Conservation (phyloP, 257 asterid species). For the Ligustrum vulgare region DNA sequence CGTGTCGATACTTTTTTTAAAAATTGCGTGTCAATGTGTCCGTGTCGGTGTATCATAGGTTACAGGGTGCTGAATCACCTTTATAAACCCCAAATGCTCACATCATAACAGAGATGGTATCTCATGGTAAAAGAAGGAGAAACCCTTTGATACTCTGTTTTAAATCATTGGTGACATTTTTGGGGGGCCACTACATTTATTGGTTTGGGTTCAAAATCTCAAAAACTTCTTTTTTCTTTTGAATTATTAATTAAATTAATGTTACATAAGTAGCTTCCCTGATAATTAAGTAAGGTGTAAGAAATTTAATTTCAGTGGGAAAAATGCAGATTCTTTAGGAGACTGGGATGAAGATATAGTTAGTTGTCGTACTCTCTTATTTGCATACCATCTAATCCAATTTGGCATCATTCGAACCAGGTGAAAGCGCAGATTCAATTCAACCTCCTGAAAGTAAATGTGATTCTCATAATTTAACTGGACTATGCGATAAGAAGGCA, state of each 20-base stretch:
- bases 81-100: background rate
- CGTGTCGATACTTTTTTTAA: too few relatives aligned
- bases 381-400: constrained; percentile 3
- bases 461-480: constrained; percentile 41
- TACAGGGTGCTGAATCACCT: background rate
- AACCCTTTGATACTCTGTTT: background rate
- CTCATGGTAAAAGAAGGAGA: background rate
- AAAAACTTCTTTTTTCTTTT: background rate
- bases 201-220: background rate
- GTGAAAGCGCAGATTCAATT: constrained; percentile 77
- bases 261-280: background rate
- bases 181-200: background rate
- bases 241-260: background rate
- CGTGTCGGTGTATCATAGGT: too few relatives aligned
- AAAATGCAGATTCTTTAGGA: background rate
- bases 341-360: background rate
- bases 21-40: too few relatives aligned
- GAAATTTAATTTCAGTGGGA: background rate
- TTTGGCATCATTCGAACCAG: constrained; percentile 44
- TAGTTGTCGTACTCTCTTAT: background rate
- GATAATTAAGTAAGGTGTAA: background rate
- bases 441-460: constrained; percentile 72
- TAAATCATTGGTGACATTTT: background rate
- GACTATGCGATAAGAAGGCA: constrained; percentile 53
- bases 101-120: background rate